phyloP scores from a whole-genome alignment of 2,329 filamentous ascomycete genomes.

The Venturia carpophila region DNA sequence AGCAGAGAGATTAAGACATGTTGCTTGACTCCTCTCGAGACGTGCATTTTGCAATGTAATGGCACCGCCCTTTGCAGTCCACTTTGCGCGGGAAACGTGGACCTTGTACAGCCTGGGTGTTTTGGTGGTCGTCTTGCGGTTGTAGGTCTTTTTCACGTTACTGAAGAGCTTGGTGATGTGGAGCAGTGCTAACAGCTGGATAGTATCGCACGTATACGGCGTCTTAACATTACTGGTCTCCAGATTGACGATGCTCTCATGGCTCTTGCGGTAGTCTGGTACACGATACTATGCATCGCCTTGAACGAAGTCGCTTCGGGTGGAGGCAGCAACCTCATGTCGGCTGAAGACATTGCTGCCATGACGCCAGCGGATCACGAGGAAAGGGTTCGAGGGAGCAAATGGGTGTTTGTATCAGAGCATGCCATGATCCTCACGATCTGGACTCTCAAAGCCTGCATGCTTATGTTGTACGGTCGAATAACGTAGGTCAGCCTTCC shows the following conservation, averaged over 20 bases:
- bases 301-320: background rate
- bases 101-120: background rate
- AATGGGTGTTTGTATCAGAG: conserved; percentile 7
- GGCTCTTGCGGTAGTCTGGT: background rate
- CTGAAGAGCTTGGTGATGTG: background rate
- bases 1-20: background rate
- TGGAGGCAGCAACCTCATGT: conserved; percentile 6
- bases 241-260: conserved; percentile 4
- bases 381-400: background rate
- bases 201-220: conserved; percentile 7
- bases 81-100: conserved; percentile 8
- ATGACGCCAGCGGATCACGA: background rate
- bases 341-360: background rate
- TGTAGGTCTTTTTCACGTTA: background rate
- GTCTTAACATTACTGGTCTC: background rate
- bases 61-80: background rate
- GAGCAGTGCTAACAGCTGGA: background rate
- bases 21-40: background rate
- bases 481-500: background rate
- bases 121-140: background rate
- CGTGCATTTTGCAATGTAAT: background rate
- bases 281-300: conserved; percentile 2
- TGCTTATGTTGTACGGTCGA: background rate
- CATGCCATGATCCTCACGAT: conserved; percentile 6
- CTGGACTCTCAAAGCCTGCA: conserved; percentile 7